Conservation (phyloP, 192 early-diverging fungal genomes). For the Podila verticillata region DNA sequence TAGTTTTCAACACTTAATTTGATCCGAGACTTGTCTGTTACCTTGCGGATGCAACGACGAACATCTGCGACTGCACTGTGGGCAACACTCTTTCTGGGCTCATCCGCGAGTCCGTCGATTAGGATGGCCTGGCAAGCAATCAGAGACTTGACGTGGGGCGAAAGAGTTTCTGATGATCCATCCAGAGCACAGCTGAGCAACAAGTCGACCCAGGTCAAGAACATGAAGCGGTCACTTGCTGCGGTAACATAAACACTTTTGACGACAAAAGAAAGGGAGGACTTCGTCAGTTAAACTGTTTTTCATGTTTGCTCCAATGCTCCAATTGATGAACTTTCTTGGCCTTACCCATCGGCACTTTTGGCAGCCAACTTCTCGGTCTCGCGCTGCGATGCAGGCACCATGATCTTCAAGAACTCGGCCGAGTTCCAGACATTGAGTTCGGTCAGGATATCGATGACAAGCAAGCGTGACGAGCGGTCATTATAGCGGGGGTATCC, state of each 20-base stretch:
- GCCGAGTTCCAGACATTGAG: constrained; percentile 65
- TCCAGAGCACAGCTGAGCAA: constrained; percentile 53
- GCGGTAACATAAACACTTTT: constrained; percentile 56
- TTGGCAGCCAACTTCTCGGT: constrained; percentile 56
- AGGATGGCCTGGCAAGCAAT: constrained; percentile 59
- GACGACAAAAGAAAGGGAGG: background rate
- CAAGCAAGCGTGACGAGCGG: constrained; percentile 66
- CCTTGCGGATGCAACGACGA: constrained; percentile 65
- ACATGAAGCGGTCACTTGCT: constrained; percentile 65
- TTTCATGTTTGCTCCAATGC: constrained; percentile 25
- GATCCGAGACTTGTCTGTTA: background rate
- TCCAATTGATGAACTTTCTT: background rate
- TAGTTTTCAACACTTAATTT: no score
- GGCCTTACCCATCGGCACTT: constrained; percentile 53
- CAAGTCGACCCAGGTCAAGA: constrained; percentile 72
- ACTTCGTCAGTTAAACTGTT: constrained; percentile 18
- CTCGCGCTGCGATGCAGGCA: constrained; percentile 62
- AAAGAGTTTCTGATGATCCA: constrained; percentile 18
- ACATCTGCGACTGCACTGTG: constrained; percentile 63
- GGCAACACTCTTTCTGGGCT: constrained; percentile 62
- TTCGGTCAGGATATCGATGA: constrained; percentile 66
- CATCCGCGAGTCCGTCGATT: constrained; percentile 59
- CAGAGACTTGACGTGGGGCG: constrained; percentile 36
- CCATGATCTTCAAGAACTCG: constrained; percentile 65
- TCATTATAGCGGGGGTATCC: constrained; percentile 78